Conservation (phyloP, 2,329 filamentous ascomycete genomes). For the Aspergillus aculeatinus region DNA sequence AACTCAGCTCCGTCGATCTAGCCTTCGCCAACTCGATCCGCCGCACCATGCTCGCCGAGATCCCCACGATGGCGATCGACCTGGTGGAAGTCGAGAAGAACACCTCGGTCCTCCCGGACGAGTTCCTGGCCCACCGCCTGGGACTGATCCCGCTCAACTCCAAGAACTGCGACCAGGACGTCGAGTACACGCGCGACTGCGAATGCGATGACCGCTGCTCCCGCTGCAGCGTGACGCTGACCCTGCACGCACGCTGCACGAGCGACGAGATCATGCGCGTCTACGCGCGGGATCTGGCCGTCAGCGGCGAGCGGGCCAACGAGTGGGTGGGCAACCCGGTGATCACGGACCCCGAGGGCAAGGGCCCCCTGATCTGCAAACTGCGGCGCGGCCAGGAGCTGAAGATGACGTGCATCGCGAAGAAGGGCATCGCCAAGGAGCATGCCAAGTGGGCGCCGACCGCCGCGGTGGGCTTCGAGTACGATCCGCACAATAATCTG, state of each 20-base stretch:
- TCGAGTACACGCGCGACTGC: slow-evolving; percentile 89
- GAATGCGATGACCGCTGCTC: slow-evolving; percentile 96
- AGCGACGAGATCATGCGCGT: slow-evolving; percentile 89
- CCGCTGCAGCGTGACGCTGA: slow-evolving; percentile 81
- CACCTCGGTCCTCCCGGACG: slow-evolving; percentile 92
- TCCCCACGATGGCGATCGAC: slow-evolving; percentile 92
- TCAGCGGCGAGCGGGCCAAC: slow-evolving; percentile 68
- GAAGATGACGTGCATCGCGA: slow-evolving; percentile 86
- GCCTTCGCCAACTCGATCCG: slow-evolving; percentile 91
- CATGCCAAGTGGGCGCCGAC: slow-evolving; percentile 98
- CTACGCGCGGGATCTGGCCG: slow-evolving; percentile 83
- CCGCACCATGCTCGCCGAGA: slow-evolving; percentile 86
- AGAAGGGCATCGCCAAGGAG: slow-evolving; percentile 98
- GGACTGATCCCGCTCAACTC: slow-evolving; percentile 86
- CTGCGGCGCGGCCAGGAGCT: slow-evolving; percentile 86
- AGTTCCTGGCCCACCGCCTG: slow-evolving; percentile 90
- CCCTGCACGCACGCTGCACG: slow-evolving; percentile 80
- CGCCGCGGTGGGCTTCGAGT: slow-evolving; percentile 91
- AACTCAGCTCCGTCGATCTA: slow-evolving; percentile 84
- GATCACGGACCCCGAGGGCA: slow-evolving; percentile 76
- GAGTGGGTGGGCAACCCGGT: slow-evolving; percentile 76
- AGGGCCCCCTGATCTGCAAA: slow-evolving; percentile 86
- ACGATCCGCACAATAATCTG: slow-evolving; percentile 96
- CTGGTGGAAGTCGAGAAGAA: slow-evolving; percentile 90
- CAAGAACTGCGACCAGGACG: slow-evolving; percentile 73